Percentiles rank a stretch among this genome's conserved stretches.
Conservation (phyloP, 2,329 filamentous ascomycete genomes). For the Ophiosphaerella herpotricha region DNA sequence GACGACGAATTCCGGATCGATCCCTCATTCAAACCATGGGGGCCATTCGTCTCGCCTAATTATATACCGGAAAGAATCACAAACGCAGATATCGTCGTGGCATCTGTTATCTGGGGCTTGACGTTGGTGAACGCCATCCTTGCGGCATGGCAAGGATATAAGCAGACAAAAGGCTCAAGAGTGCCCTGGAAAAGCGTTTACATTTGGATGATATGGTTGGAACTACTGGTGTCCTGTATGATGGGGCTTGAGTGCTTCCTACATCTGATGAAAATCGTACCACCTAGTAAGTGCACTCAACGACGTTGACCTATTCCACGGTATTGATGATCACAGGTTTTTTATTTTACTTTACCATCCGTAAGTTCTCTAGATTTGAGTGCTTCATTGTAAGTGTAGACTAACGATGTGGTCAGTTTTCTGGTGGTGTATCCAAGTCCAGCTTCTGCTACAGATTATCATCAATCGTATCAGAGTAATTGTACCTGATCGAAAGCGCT, state of each 20-base stretch:
- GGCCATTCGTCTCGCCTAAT: slow-evolving; percentile 27
- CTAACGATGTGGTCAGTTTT: slow-evolving; percentile 27
- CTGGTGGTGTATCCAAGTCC: slow-evolving; percentile 46
- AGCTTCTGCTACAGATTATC: slow-evolving; percentile 48
- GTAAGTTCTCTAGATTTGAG: slow-evolving; percentile 9
- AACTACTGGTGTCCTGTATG: slow-evolving; percentile 49
- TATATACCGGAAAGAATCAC: slow-evolving; percentile 37
- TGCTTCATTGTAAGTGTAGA: not conserved
- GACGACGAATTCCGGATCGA: slow-evolving; percentile 19
- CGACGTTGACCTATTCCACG: too few species aligned
- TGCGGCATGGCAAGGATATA: slow-evolving; percentile 41
- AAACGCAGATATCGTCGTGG: slow-evolving; percentile 36
- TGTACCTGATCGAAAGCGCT: slow-evolving; percentile 36
- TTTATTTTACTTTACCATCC: slow-evolving; percentile 39
- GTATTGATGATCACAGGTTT: slow-evolving; percentile 30
- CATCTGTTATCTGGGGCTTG: slow-evolving; percentile 34
- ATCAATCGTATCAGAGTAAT: slow-evolving; percentile 48
- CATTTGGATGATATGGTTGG: slow-evolving; percentile 56
- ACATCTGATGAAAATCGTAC: slow-evolving; percentile 40
- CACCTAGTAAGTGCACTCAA: slow-evolving; percentile 32
- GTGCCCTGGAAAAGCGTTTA: slow-evolving; percentile 47
- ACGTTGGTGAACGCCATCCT: slow-evolving; percentile 33
- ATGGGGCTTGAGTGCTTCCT: slow-evolving; percentile 50
- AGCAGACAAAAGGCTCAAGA: slow-evolving; percentile 32
- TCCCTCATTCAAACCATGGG: slow-evolving; percentile 28